Percentiles rank a stretch among this genome's conserved stretches.
Conservation (phyloP, 352 stramenopile species). For the Elongisporangium anandrum region DNA sequence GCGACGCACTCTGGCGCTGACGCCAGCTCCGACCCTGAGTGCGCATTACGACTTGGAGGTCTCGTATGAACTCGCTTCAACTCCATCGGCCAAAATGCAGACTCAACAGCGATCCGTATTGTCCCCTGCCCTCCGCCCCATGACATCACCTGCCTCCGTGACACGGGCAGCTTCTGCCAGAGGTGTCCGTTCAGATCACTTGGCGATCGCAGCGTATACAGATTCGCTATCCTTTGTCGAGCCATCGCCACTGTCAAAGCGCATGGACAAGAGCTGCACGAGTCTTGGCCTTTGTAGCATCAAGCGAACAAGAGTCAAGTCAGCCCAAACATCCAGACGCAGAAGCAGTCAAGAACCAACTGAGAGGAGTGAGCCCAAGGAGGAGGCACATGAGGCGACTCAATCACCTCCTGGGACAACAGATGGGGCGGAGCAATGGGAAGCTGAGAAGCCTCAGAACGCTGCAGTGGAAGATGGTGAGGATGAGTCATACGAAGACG, state of each 20-base stretch:
- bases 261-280: constrained; percentile 11
- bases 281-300: not conserved
- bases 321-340: not conserved
- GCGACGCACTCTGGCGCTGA: constrained; percentile 8
- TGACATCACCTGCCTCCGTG: not conserved
- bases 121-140: not conserved
- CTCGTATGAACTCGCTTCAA: not conserved
- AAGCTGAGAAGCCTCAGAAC: not conserved
- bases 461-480: constrained; percentile 6
- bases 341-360: not conserved
- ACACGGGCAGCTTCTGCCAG: not conserved
- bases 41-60: constrained; percentile 21
- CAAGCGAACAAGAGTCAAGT: not conserved
- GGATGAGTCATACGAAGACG: constrained; percentile 37
- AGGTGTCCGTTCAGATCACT: not conserved
- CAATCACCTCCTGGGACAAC: not conserved
- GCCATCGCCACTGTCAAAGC: constrained; percentile 37
- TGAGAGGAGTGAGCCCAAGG: not conserved
- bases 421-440: not conserved
- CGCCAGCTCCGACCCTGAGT: constrained; percentile 20
- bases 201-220: constrained; percentile 28
- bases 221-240: constrained; percentile 34
- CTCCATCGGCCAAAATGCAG: not conserved
- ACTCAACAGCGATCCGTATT: constrained; percentile 5
- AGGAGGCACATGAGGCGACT: not conserved